phyloP scores from a whole-genome alignment of 129 eudicot genomes.

The Flaveria linearis region DNA sequence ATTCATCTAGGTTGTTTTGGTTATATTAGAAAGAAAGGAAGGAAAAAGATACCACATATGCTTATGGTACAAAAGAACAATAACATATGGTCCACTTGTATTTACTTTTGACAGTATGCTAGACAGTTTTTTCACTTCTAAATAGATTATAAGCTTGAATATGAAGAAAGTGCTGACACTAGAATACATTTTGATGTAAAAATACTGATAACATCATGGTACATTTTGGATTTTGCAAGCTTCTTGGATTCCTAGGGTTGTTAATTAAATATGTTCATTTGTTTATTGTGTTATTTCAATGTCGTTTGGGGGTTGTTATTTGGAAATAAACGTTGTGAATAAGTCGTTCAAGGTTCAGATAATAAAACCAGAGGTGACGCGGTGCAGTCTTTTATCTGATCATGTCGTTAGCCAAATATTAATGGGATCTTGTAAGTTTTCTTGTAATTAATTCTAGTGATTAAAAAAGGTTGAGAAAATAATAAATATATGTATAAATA shows the following conservation, averaged over 20 bases:
- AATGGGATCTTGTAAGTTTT: too few relatives aligned
- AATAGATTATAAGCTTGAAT: neutral
- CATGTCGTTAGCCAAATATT: too few relatives aligned
- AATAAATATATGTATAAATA: conserved; percentile 1
- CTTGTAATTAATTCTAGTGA: neutral
- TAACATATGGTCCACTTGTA: conserved; percentile 37
- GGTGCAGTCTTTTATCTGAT: too few relatives aligned
- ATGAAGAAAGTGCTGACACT: neutral
- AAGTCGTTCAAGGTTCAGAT: too few relatives aligned
- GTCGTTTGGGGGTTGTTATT: neutral
- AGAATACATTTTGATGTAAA: neutral
- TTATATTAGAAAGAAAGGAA: conserved; percentile 28
- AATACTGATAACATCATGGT: neutral
- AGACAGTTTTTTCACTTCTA: neutral
- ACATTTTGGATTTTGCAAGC: conserved; percentile 4
- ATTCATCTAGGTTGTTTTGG: conserved; percentile 24
- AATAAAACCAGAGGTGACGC: too few relatives aligned
- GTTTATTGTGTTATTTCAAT: neutral
- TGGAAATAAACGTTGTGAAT: too few relatives aligned
- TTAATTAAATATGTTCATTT: neutral
- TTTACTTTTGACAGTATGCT: conserved; percentile 9
- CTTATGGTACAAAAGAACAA: conserved; percentile 34
- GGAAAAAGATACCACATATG: conserved; percentile 25
- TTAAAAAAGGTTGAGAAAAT: neutral
- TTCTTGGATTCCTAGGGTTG: neutral